phyloP scores from a whole-genome alignment of 176 grass and related monocot species.

The Hsuehochloa calcarea region DNA sequence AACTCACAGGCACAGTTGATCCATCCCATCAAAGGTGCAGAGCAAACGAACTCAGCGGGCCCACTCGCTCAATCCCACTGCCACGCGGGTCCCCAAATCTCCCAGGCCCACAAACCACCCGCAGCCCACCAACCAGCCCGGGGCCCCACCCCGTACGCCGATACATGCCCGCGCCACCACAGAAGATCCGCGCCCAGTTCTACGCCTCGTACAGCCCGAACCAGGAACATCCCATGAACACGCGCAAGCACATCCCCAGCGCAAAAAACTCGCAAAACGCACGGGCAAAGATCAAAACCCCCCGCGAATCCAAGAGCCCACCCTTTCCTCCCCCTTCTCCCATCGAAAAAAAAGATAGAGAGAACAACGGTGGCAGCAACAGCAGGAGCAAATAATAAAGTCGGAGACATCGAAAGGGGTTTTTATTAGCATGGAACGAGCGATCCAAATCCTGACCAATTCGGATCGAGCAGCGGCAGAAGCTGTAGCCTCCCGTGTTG shows the following conservation, averaged over 20 bases:
- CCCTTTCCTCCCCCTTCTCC: background rate
- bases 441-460: slow-evolving; percentile 49
- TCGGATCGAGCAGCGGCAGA: slow-evolving; percentile 14
- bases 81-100: background rate
- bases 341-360: slow-evolving; percentile 18
- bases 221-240: slow-evolving; percentile 39
- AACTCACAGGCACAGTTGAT: background rate
- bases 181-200: slow-evolving; percentile 31
- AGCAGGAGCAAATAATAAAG: slow-evolving; percentile 42
- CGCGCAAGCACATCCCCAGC: background rate
- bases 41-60: too few relatives aligned
- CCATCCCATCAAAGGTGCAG: background rate
- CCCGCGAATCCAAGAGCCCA: background rate
- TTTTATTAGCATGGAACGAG: slow-evolving; percentile 72
- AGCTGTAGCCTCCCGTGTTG: slow-evolving; percentile 35
- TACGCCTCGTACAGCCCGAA: background rate
- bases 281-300: background rate
- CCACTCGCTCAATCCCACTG: background rate
- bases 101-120: background rate
- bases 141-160: background rate
- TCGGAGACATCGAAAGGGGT: slow-evolving; percentile 41
- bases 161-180: background rate
- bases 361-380: background rate
- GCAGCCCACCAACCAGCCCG: background rate
- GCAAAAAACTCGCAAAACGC: background rate